Base-by-base conservation (phyloP, 306 rosid genomes). In the Carpinus viminea region DNA sequence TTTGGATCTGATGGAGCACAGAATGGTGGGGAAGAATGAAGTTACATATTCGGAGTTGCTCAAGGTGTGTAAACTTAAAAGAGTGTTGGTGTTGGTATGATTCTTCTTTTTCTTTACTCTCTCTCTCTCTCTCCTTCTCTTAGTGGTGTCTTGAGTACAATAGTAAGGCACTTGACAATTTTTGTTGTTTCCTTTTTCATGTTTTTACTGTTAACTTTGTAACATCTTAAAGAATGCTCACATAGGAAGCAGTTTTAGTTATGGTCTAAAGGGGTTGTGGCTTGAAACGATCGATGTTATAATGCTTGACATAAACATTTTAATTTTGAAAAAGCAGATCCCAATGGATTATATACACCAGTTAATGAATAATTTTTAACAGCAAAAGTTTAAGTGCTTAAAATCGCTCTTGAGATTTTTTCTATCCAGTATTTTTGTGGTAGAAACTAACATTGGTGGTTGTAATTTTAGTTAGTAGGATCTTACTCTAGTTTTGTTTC, bases 1-100 rank as follows among this genome's bases (percentile, higher is more conserved):
- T 86, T 87, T 94, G 84, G 92, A 91, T 76, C 79, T 89, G 78
- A 94, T 92, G 98, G 98, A 89, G 75, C 81, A 71, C 51, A 80
- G 64, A 76, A 84, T 87, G 88, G 88, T 87, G 53, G 97, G 96
- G 80, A 90, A 83, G 88, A 87, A 87, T 87, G 93, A 94, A 86
- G 80, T 76, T 46, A 94, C 98, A 4, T 94, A 92, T 81, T 53
- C 73, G 15, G 85, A 85, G 83, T 91, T 94, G 80, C 93, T 94
- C 72, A 79, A 94, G 96, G 98, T 94, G 50, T 72, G 87, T 61
- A 46, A 55, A 83, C 34, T 74, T 52, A 70, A 41, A 41, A 62
- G 74, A 77, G 52, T 13, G n/a, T 53, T 64, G 24, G 69, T 52
- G n/a, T 18, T 4, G 48, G 71, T 77, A 73, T n/a, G 56, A 9